phyloP scores from a whole-genome alignment of 2,329 filamentous ascomycete genomes.

The Rhynchosporium secalis region DNA sequence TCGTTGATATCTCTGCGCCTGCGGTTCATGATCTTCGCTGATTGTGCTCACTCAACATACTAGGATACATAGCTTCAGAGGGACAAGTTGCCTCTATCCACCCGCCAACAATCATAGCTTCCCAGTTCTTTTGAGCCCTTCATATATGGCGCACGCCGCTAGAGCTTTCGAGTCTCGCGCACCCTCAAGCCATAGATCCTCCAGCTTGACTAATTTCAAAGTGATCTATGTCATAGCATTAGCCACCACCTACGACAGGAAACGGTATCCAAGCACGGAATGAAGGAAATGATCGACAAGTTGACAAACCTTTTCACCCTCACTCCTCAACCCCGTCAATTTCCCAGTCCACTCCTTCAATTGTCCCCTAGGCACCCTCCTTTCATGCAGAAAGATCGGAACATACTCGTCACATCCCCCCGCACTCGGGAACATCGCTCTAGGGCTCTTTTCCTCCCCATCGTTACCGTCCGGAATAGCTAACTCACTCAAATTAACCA shows the following conservation, averaged over 20 bases:
- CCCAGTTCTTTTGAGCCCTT: constrained; percentile 49
- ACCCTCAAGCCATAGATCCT: constrained; percentile 58
- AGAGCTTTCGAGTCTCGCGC: constrained; percentile 61
- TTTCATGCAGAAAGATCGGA: constrained; percentile 58
- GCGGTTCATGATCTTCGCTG: too few relatives aligned
- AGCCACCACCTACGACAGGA: too few relatives aligned
- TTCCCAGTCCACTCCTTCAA: constrained; percentile 57
- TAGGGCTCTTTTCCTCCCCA: constrained; percentile 42
- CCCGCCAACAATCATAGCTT: too few relatives aligned
- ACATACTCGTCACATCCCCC: constrained; percentile 63
- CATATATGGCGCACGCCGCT: constrained; percentile 58
- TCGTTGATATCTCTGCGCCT: too few relatives aligned
- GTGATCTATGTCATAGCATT: constrained; percentile 47
- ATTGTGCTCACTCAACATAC: too few relatives aligned
- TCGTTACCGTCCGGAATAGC: constrained; percentile 49
- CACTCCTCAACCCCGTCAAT: constrained; percentile 56
- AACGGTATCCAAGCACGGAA: too few relatives aligned
- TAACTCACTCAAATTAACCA: constrained; percentile 55
- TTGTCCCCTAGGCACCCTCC: constrained; percentile 50
- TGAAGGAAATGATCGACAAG: too few relatives aligned
- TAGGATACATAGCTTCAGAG: too few relatives aligned
- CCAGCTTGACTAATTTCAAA: constrained; percentile 56
- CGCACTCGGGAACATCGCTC: constrained; percentile 57
- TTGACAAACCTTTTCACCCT: constrained; percentile 51
- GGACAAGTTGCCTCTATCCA: too few relatives aligned